Conservation (phyloP, 345 rosid species). For the Citrus glauca region DNA sequence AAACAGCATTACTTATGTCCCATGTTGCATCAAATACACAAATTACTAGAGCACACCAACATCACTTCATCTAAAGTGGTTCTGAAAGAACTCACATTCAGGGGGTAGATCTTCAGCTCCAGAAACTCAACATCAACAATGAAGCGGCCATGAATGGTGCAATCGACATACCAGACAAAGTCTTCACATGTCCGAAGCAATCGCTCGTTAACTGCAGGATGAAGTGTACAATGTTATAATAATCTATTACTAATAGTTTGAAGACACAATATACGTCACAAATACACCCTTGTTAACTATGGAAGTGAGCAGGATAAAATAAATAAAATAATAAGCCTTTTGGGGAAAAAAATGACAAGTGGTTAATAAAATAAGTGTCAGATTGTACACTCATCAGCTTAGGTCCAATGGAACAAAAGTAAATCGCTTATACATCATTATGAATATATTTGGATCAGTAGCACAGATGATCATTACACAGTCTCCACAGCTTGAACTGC, state of each 20-base stretch:
- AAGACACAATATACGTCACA: background rate
- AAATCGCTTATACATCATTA: background rate
- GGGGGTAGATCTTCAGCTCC: slow-evolving; percentile 68
- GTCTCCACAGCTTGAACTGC: background rate
- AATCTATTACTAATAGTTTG: background rate
- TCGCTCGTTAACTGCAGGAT: slow-evolving; percentile 65
- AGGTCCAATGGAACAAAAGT: background rate
- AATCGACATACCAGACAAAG: slow-evolving; percentile 80
- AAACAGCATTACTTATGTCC: background rate
- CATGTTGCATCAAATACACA: background rate
- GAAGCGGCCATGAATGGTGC: slow-evolving; percentile 61
- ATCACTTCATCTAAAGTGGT: background rate
- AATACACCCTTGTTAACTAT: background rate
- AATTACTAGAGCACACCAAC: background rate
- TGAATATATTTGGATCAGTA: background rate
- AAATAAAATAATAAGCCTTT: background rate
- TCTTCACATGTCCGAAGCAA: slow-evolving; percentile 69
- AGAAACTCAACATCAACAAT: slow-evolving; percentile 89
- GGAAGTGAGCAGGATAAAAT: background rate
- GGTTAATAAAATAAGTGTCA: no score
- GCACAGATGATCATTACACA: background rate
- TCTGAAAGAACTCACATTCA: slow-evolving; percentile 50
- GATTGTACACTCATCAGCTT: background rate
- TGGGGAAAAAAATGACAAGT: no score
- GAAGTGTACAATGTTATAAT: slow-evolving; percentile 6